Percentiles rank a stretch among this genome's conserved stretches.
Conservation (phyloP, 495 filamentous ascomycete species). For the Elasticomyces elasticus region DNA sequence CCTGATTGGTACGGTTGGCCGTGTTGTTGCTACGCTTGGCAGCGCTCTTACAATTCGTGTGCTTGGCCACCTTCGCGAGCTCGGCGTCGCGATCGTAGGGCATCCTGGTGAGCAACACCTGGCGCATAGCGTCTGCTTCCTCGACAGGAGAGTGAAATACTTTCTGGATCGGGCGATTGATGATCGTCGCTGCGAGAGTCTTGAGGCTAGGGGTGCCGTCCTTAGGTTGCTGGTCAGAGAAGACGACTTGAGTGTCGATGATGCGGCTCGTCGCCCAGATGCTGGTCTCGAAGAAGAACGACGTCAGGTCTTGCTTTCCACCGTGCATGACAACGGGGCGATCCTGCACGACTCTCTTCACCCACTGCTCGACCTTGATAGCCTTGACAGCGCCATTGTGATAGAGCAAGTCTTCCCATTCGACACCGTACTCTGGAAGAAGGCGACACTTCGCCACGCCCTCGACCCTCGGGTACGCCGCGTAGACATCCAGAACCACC, state of each 20-base stretch:
- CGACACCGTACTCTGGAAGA: background rate
- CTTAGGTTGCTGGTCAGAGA: background rate
- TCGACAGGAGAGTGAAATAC: background rate
- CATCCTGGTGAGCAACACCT: background rate
- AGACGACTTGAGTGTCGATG: background rate
- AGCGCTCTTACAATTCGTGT: no score
- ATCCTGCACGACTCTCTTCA: conserved; percentile 3
- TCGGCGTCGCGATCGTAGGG: conserved; percentile 1
- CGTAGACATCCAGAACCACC: conserved; percentile 9
- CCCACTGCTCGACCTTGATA: background rate
- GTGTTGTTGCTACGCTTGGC: no score
- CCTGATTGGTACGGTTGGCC: no score
- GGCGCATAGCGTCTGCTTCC: conserved; percentile 1
- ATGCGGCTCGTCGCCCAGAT: background rate
- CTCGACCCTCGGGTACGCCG: background rate
- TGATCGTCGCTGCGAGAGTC: background rate
- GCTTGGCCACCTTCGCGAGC: background rate
- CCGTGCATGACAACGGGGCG: conserved; percentile 8
- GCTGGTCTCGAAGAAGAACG: conserved; percentile 1
- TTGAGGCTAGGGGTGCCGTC: background rate
- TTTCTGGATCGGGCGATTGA: background rate
- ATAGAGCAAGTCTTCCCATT: background rate
- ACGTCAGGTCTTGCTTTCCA: conserved; percentile 2
- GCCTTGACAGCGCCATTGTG: conserved; percentile 3
- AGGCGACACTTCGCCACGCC: background rate